phyloP scores from a whole-genome alignment of 495 filamentous ascomycete species.

The Rhizodiscina lignyota region DNA sequence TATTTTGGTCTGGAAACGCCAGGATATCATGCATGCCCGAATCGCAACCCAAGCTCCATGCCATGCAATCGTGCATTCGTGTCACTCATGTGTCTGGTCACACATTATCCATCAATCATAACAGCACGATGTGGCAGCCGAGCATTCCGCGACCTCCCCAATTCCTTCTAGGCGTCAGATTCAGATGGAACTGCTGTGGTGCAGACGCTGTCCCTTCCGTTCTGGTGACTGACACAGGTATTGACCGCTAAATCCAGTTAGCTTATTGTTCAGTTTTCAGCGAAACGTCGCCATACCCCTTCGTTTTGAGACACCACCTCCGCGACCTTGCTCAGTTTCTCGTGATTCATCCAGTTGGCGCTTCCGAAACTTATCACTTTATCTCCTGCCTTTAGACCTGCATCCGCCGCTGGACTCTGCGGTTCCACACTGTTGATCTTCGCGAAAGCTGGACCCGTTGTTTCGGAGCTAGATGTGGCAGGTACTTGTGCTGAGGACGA shows the following conservation, averaged over 20 bases:
- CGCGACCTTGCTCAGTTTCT: constrained; percentile 66
- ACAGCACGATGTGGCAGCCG: constrained; percentile 75
- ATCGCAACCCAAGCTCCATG: too few relatives aligned
- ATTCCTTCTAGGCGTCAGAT: constrained; percentile 52
- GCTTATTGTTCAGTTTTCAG: too few relatives aligned
- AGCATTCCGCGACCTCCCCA: constrained; percentile 84
- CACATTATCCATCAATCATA: too few relatives aligned
- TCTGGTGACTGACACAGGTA: constrained; percentile 50
- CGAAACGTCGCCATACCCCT: constrained; percentile 48
- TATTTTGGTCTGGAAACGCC: too few relatives aligned
- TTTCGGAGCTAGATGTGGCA: constrained; percentile 8
- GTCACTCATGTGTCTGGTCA: too few relatives aligned
- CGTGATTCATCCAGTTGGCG: constrained; percentile 68
- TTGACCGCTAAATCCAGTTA: constrained; percentile 46
- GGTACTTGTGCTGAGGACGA: not conserved
- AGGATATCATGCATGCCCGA: too few relatives aligned
- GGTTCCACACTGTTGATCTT: constrained; percentile 71
- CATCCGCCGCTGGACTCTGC: constrained; percentile 65
- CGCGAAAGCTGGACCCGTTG: constrained; percentile 60
- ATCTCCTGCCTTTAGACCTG: constrained; percentile 76
- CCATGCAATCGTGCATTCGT: too few relatives aligned
- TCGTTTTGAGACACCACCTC: constrained; percentile 76
- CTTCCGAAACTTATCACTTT: constrained; percentile 67
- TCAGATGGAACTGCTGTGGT: constrained; percentile 45
- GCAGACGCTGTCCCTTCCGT: constrained; percentile 3